Evolutionary conservation across 805 yeast species (phyloP).

Genomic region (Candida tammaniensis): DNA sequence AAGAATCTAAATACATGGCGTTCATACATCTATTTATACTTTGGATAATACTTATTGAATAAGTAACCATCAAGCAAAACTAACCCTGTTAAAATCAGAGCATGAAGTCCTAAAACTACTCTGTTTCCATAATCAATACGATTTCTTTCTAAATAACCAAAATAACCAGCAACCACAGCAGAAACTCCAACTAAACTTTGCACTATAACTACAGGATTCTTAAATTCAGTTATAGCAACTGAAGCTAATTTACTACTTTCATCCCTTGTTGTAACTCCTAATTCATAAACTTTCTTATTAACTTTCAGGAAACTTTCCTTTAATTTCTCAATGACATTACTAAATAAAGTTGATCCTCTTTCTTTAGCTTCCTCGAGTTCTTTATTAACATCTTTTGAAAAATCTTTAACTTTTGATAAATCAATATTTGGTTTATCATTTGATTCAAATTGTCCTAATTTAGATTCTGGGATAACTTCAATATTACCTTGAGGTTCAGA

Average conservation of each 20-base stretch:
- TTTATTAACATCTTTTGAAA: conserved; percentile 15
- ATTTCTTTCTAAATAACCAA: conserved; percentile 50
- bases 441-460: conserved; percentile 14
- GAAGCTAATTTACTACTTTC: background rate
- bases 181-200: conserved; percentile 51
- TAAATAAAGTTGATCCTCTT: conserved; percentile 21
- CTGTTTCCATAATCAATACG: conserved; percentile 45
- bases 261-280: conserved; percentile 5
- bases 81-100: conserved; percentile 52
- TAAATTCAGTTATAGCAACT: conserved; percentile 36
- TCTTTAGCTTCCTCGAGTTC: conserved; percentile 20
- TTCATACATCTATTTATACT: conserved; percentile 41
- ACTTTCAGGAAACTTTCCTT: conserved; percentile 1
- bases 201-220: conserved; percentile 60
- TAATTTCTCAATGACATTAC: conserved; percentile 13
- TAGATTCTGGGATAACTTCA: conserved; percentile 14
- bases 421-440: conserved; percentile 17
- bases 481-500: conserved; percentile 11
- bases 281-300: conserved; percentile 4
- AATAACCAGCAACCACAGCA: conserved; percentile 46
- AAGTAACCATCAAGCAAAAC: conserved; percentile 53
- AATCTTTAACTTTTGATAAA: conserved; percentile 14
- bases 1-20: too few species aligned
- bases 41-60: conserved; percentile 53
- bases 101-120: conserved; percentile 46